phyloP scores from a whole-genome alignment of 257 asterid species.

The Perilla frutescens region DNA sequence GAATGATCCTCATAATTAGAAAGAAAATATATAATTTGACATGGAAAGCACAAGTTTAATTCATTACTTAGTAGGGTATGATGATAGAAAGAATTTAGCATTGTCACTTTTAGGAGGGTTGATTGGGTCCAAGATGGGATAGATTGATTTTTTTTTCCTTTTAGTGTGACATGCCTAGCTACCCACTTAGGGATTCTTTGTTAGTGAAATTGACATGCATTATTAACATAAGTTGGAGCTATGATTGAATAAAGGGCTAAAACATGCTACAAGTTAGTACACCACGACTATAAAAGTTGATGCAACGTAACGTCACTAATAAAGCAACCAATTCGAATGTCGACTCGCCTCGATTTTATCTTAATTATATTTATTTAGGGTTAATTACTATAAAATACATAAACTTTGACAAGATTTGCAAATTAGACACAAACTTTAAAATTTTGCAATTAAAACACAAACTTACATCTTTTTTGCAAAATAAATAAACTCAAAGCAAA shows the following conservation, averaged over 20 bases:
- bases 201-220: conserved; percentile 42
- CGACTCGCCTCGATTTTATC: background rate
- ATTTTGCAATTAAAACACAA: too few species aligned
- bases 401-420: too few species aligned
- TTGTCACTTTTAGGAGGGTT: conserved; percentile 32
- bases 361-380: background rate
- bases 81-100: conserved; percentile 32
- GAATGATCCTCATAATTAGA: background rate
- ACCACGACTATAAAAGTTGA: conserved; percentile 2
- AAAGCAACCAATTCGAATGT: background rate
- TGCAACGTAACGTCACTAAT: background rate
- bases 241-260: conserved; percentile 31
- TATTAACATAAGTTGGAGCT: conserved; percentile 33
- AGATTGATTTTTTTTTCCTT: conserved; percentile 12
- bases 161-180: conserved; percentile 41
- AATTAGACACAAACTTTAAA: too few species aligned
- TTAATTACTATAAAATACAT: too few species aligned
- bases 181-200: conserved; percentile 42
- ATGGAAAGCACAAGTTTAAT: conserved; percentile 33
- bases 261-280: conserved; percentile 10
- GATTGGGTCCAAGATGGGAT: conserved; percentile 33
- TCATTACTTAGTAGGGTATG: conserved; percentile 10
- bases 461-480: too few species aligned
- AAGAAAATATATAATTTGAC: conserved; percentile 16
- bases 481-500: too few species aligned